Conservation (phyloP, 441 rosid species). For the Aquilaria agallochum region DNA sequence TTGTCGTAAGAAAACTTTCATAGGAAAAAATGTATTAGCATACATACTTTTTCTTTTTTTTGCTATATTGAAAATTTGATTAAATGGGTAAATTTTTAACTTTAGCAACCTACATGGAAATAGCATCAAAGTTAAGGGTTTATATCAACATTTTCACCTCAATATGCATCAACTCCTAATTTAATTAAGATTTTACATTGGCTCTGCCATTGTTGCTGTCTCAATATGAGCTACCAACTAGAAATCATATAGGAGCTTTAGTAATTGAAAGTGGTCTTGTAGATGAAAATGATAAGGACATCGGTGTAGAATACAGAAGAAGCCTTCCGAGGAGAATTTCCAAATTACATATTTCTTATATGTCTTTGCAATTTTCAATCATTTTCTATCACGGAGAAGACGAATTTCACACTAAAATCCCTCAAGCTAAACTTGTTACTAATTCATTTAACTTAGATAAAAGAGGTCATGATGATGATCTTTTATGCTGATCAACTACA, state of each 20-base stretch:
- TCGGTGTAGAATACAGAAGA: not conserved
- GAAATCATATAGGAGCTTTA: not conserved
- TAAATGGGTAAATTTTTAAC: no score
- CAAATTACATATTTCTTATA: not conserved
- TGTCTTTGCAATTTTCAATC: not conserved
- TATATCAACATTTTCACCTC: no score
- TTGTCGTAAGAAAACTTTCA: no score
- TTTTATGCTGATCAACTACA: not conserved
- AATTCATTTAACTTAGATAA: not conserved
- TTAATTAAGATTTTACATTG: no score
- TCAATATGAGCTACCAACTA: not conserved
- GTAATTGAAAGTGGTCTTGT: not conserved
- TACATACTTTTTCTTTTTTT: no score
- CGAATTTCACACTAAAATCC: not conserved
- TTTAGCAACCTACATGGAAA: no score
- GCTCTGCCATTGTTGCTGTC: no score
- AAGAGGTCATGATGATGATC: not conserved
- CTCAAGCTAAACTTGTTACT: not conserved
- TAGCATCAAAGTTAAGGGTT: no score
- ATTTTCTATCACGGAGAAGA: not conserved
- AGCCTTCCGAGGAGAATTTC: not conserved
- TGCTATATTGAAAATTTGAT: no score
- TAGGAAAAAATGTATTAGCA: no score
- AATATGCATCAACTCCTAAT: no score
- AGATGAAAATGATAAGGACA: not conserved